Evolutionary conservation across 257 asterid species (phyloP), one percentile per base, ranked within the genome.

Genomic region (Solanum paucissectum): DNA sequence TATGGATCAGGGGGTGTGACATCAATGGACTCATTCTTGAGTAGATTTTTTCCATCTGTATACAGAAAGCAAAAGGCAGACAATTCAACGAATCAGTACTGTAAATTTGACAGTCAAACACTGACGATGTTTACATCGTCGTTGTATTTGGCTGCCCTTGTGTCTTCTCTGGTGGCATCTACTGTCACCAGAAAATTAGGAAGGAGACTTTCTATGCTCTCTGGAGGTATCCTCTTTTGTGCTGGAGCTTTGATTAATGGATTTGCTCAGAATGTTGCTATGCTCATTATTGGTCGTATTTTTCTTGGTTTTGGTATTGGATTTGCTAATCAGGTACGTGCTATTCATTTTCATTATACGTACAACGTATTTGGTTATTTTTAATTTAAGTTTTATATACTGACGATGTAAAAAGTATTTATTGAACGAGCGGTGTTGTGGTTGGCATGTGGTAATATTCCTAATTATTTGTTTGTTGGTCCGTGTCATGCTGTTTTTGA

Each of bases 271-370:
- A 87, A 49, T 10, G 94, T 96, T 21, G 90, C 93, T 93, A 96
- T 96, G 99, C 87, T 96, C 11, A 94, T 94, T 29, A 89, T 93
- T 32, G 99, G 99, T 34, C 98, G 99, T 49, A 87, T 96, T 85
- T 87, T 96, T 8, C 96, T 96, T 9, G 99, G 99, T 84, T 92
- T 93, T 12, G 99, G 99, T 49, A 93, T 96, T 40, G 99, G 99
- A 21, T 96, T 96, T 18, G 98, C 99, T 69, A 95, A 94, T 92
- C 99, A 96, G 98, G 99, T 94, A 87, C 16, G 10, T 34, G 60
- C 55, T 46, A 1, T 46, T 46, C 4, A 46, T 46, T 46, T 46
- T 0, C 18, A 46, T 12, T 46, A 46, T 12, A 46, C 4, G 4
- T 10, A 12, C 49, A 3, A 42, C 49, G 0, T 49, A 16, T 76